Evolutionary conservation across 2,329 filamentous ascomycete genomes (phyloP), one percentile per base, ranked within the genome.

Genomic region (Podosphaera xanthii): DNA sequence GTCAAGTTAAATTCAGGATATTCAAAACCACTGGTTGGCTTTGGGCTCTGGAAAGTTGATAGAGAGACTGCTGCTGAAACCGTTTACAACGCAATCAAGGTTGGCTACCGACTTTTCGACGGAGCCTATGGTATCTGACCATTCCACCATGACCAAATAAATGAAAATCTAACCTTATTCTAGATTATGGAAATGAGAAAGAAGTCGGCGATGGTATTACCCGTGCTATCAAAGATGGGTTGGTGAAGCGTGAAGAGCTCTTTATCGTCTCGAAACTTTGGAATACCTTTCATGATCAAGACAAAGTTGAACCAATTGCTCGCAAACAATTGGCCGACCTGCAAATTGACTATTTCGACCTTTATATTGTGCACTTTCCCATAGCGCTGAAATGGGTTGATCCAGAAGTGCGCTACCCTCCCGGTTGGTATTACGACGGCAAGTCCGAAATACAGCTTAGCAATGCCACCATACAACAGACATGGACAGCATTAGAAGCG

Each of bases 231-330:
- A 78, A 84, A 69, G 87, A 92, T 8, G 85, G 86, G 50, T 71
- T 91, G 60, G 86, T 90, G 65, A 88, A 83, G 76, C 84, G 87
- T 61, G 81, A 86, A 72, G 87, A 95, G 33, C 84, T 94, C 70
- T 94, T 94, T 80, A 82, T 95, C 69, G 86, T 90, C 64, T 88
- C 84, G 72, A 95, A 94, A 77, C 83, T 95, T 60, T 94, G 89
- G 88, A 89, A 91, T 75, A 83, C 83, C 64, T 94, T 89, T 80
- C 87, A 94, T 76, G 84, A 91, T 67, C 77, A 77, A 66, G 83
- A 91, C 65, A 78, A 79, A 66, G 86, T 91, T 62, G 81, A 84
- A 72, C 82, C 82, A 60, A 88, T 92, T 69, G 78, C 76, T 72
- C 80, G 80, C 71, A 83, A 83, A 69, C 86, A 90, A 73, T 81